Evolutionary conservation across 1,284 basidiomycete species (phyloP), one percentile per base, ranked within the genome.

Genomic region (Cutaneotrichosporon sp.): DNA sequence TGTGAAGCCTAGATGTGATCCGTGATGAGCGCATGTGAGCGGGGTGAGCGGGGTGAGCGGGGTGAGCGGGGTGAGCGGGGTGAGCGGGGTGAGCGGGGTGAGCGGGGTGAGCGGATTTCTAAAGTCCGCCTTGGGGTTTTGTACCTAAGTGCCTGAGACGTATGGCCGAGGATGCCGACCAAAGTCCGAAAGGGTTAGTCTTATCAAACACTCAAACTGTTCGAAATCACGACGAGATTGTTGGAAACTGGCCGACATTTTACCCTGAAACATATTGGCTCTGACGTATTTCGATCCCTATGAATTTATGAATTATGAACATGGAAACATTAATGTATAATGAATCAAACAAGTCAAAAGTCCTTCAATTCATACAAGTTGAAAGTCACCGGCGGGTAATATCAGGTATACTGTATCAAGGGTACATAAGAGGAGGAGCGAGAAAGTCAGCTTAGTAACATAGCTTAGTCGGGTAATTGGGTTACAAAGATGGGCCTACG

Each of bases 401-500:
- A 31, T 16, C 51, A 50, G 49, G 49, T 22, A 10, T 14, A 30
- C 9, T 10, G n/a, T 11, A 16, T 8, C 9, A n/a, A 7, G 47
- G 21, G 21, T 10, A 26, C 47, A 26, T 26, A 26, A 26, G 21
- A 22, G 10, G 21, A 9, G 30, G 16, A 18, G 14, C 50, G 13
- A 30, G 50, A 4, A 5, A 6, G 30, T 53, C 51, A 30, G 26
- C 26, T 40, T 14, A 16, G 9, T 13, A 42, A 42, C 14, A 18
- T 16, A 18, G 42, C 18, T 7, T 14, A 5, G 42, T 52, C 51
- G 53, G 55, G 55, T 56, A 56, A 56, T 56, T 56, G 38, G 51
- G 36, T 14, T 21, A 38, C 22, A 7, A 5, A 42, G 55, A 56
- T 56, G 55, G 36, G 55, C 55, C 55, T 56, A 42, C 55, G 55